These are phyloP conservation scores for Boletus tomentosulus DNA, from an alignment of 768 basidiomycete genomes.

Conservation along the genomic window DNA sequence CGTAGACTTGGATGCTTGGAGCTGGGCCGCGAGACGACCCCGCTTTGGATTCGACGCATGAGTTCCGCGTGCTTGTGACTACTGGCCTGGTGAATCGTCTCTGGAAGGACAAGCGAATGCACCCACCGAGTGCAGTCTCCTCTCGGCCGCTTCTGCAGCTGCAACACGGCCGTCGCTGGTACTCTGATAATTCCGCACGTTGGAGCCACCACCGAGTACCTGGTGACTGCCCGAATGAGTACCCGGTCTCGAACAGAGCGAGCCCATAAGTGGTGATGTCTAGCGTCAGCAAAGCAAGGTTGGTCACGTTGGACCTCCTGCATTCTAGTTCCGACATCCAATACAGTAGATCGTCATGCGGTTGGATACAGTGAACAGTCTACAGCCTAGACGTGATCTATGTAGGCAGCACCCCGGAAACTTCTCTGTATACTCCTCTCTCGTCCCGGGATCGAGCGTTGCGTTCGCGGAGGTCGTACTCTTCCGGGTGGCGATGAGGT, in stretches of 20 bases:
- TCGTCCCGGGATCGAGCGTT: conserved; percentile 27
- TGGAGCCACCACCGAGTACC: conserved; percentile 39
- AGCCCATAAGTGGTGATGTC: conserved; percentile 41
- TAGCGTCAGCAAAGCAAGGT: background rate
- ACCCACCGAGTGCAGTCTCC: conserved; percentile 53
- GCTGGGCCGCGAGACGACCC: conserved; percentile 41
- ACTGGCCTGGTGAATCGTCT: conserved; percentile 21
- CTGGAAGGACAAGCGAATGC: conserved; percentile 9
- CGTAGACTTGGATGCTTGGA: conserved; percentile 37
- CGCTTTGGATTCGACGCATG: conserved; percentile 42
- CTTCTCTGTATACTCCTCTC: conserved; percentile 44
- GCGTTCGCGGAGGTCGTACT: conserved; percentile 44
- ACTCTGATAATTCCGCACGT: conserved; percentile 21
- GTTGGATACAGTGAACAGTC: background rate
- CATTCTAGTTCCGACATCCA: conserved; percentile 14
- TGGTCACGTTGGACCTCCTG: background rate
- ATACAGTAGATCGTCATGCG: background rate
- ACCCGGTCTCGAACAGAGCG: conserved; percentile 51
- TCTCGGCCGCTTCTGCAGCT: conserved; percentile 61
- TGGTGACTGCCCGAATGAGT: conserved; percentile 44
- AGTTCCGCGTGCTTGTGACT: conserved; percentile 43
- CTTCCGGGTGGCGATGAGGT: conserved; percentile 51
- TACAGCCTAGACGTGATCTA: conserved; percentile 6
- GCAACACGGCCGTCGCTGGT: conserved; percentile 46
- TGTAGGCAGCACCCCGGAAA: conserved; percentile 30